A percentile compares a stretch with the other conserved stretches of the same genome.
Evolutionary conservation across 1,139 yeast genomes (phyloP).

Genomic region (Trichomonascaceae sp.): DNA sequence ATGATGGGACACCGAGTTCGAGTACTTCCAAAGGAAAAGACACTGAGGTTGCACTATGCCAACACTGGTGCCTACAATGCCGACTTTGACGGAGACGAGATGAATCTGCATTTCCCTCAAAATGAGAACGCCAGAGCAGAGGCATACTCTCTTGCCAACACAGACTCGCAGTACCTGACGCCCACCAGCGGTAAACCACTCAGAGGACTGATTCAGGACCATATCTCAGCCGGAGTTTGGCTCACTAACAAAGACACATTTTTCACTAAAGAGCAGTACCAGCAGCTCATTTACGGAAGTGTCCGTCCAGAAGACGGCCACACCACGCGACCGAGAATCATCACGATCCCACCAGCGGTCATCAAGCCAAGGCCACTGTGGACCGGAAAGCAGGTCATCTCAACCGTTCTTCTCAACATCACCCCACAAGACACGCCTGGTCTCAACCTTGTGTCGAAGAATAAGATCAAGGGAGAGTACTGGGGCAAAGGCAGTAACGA

Average conservation of each 20-base stretch:
- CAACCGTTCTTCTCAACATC: constrained; percentile 73
- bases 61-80: constrained; percentile 99
- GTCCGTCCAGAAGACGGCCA: constrained; percentile 98
- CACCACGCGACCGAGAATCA: constrained; percentile 54
- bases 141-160: constrained; percentile 87
- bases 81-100: constrained; percentile 99
- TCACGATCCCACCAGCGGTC: constrained; percentile 83
- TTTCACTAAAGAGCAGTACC: constrained; percentile 83
- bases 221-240: constrained; percentile 98
- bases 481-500: constrained; percentile 84
- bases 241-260: constrained; percentile 83
- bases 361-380: constrained; percentile 79
- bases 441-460: constrained; percentile 64
- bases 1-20: constrained; percentile 99
- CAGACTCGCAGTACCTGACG: constrained; percentile 92
- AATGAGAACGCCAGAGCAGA: constrained; percentile 96
- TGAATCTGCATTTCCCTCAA: constrained; percentile 99
- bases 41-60: constrained; percentile 92
- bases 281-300: constrained; percentile 88
- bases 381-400: constrained; percentile 98
- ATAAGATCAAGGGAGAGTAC: constrained; percentile 87
- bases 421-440: constrained; percentile 87
- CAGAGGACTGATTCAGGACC: constrained; percentile 98
- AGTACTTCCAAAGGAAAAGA: constrained; percentile 94
- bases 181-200: constrained; percentile 98